Conservation (phyloP, 2,329 filamentous ascomycete species). For the Teratosphaeria epicoccoides region DNA sequence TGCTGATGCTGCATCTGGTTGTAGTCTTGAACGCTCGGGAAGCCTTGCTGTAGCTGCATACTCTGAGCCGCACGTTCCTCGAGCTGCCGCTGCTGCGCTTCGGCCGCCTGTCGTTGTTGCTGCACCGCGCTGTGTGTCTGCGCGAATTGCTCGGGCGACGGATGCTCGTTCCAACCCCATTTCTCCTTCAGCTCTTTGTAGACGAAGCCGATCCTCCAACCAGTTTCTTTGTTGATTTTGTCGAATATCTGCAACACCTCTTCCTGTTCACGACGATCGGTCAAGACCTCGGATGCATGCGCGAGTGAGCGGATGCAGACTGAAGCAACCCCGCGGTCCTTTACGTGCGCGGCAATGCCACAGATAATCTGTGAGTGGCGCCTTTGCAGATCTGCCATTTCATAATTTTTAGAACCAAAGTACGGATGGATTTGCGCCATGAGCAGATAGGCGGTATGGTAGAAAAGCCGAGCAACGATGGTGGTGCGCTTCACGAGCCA, state of each 20-base stretch:
- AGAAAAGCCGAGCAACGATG: conserved; percentile 74
- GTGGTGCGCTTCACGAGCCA: conserved; percentile 80
- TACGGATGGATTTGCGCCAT: conserved; percentile 70
- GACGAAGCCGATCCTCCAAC: conserved; percentile 67
- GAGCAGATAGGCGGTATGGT: conserved; percentile 75
- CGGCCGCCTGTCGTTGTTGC: conserved; percentile 17
- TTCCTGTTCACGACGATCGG: conserved; percentile 59
- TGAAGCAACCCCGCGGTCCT: conserved; percentile 67
- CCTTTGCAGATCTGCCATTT: conserved; percentile 60
- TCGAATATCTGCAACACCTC: conserved; percentile 71
- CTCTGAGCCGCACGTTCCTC: conserved; percentile 12
- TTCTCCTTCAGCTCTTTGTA: conserved; percentile 59
- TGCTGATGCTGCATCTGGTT: conserved; percentile 7
- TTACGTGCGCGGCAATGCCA: conserved; percentile 76
- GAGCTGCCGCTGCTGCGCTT: conserved; percentile 20
- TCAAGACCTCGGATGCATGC: conserved; percentile 65
- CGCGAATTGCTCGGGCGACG: conserved; percentile 28
- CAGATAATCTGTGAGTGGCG: conserved; percentile 77
- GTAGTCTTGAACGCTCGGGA: background rate
- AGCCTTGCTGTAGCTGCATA: conserved; percentile 12
- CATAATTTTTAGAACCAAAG: conserved; percentile 45
- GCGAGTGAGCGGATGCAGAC: conserved; percentile 70
- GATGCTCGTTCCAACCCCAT: conserved; percentile 61
- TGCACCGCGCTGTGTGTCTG: conserved; percentile 24
- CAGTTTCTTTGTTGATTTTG: conserved; percentile 62